Conservation (phyloP, 768 basidiomycete genomes). For the Mycena olivaceomarginata region DNA sequence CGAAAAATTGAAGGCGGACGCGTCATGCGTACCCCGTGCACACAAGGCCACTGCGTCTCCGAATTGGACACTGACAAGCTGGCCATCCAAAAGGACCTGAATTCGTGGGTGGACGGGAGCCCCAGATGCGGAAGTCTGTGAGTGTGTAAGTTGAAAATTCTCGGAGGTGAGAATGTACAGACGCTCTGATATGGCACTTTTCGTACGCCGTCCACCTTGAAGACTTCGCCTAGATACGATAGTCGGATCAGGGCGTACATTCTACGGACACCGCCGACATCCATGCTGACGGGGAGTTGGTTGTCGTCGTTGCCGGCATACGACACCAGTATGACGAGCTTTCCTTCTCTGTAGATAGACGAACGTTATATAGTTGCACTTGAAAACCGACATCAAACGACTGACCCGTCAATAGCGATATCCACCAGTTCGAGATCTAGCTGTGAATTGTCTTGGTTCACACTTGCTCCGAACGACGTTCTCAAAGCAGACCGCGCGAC, state of each 20-base stretch:
- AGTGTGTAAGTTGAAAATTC: not conserved
- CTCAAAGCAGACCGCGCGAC: constrained; percentile 70
- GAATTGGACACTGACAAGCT: constrained; percentile 79
- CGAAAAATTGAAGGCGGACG: not conserved
- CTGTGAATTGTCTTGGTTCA: constrained; percentile 63
- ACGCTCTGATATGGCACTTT: constrained; percentile 88
- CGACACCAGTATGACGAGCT: constrained; percentile 79
- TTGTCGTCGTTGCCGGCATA: constrained; percentile 75
- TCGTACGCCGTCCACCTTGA: constrained; percentile 69
- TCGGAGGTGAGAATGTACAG: constrained; percentile 48
- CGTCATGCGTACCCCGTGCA: constrained; percentile 69
- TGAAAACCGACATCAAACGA: constrained; percentile 24
- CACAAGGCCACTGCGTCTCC: constrained; percentile 87
- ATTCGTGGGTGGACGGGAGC: constrained; percentile 85
- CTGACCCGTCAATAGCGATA: constrained; percentile 76
- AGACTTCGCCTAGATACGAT: constrained; percentile 60
- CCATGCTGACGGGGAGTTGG: constrained; percentile 56
- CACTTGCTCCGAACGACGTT: constrained; percentile 59
- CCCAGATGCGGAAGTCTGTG: constrained; percentile 78
- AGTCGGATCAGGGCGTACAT: constrained; percentile 79
- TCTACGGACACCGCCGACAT: constrained; percentile 69
- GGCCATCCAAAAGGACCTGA: constrained; percentile 75
- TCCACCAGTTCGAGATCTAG: constrained; percentile 87
- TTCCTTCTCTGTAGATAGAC: constrained; percentile 62
- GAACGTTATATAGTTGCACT: constrained; percentile 11